These are phyloP conservation scores for Trypanosomatidae sp. DNA, from an alignment of 208 protist species.

Conservation along the genomic window DNA sequence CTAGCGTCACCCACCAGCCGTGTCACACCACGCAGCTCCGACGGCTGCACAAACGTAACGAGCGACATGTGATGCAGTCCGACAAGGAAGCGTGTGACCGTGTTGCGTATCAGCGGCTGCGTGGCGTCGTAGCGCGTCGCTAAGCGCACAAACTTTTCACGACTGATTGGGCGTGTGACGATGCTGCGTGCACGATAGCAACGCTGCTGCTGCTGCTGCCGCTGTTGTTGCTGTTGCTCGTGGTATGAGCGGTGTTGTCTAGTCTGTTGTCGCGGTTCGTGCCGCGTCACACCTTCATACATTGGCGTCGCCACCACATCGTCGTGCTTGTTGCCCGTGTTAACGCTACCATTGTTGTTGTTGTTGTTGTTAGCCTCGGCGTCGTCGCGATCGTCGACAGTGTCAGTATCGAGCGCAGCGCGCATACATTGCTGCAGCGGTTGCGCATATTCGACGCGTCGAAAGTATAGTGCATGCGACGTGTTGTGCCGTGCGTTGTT, in stretches of 20 bases:
- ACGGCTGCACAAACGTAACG: not conserved
- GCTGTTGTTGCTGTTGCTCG: conserved; percentile 1
- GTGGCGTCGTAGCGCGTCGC: not conserved
- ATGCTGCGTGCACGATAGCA: not conserved
- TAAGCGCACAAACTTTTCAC: not conserved
- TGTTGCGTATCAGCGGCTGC: not conserved
- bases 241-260: not conserved
- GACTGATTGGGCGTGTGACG: not conserved
- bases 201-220: not conserved
- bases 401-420: too few species aligned
- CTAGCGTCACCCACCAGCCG: not conserved
- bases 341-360: not conserved
- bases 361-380: too few species aligned
- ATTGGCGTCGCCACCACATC: too few species aligned
- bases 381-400: too few species aligned
- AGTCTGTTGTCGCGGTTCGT: not conserved
- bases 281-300: too few species aligned
- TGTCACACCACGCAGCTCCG: not conserved
- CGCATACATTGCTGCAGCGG: too few species aligned
- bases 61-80: not conserved
- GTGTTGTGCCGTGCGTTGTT: not conserved
- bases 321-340: too few species aligned
- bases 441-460: not conserved
- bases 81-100: not conserved
- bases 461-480: not conserved